phyloP scores from a whole-genome alignment of 805 yeast genomes.

The Yarrowia bubula region DNA sequence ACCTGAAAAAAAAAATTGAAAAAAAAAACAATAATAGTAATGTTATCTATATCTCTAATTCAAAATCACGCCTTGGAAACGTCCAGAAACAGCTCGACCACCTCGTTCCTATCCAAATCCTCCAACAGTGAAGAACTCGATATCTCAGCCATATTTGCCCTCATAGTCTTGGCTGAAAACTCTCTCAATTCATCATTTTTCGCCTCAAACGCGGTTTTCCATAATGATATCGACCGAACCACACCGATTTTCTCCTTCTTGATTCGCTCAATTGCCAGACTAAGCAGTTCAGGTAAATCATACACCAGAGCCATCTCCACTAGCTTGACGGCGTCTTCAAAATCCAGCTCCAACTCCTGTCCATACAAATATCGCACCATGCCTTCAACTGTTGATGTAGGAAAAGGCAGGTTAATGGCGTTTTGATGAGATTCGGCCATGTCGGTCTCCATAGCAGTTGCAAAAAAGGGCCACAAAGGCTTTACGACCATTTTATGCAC shows the following conservation, averaged over 20 bases:
- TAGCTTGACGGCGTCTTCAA: not conserved
- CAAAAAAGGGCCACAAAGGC: not conserved
- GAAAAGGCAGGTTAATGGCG: not conserved
- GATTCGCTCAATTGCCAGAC: not conserved
- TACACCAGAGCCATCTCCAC: not conserved
- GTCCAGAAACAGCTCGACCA: not conserved
- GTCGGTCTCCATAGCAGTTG: not conserved
- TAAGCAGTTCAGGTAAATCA: not conserved
- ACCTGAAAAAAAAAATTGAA: too few species aligned
- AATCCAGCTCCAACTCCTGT: not conserved
- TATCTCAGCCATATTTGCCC: not conserved
- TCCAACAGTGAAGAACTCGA: not conserved
- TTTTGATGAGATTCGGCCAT: not conserved
- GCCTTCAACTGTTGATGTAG: not conserved
- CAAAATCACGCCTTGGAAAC: not conserved
- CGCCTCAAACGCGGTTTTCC: not conserved
- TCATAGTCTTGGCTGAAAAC: not conserved
- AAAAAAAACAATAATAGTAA: too few species aligned
- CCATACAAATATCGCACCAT: not conserved
- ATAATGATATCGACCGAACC: not conserved
- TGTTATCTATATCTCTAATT: too few species aligned
- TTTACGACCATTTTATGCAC: not conserved
- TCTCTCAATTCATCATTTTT: not conserved
- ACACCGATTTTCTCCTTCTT: not conserved
- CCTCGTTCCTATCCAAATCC: not conserved